Conservation (phyloP, 2,329 filamentous ascomycete species). For the Aspergillus piperis region DNA sequence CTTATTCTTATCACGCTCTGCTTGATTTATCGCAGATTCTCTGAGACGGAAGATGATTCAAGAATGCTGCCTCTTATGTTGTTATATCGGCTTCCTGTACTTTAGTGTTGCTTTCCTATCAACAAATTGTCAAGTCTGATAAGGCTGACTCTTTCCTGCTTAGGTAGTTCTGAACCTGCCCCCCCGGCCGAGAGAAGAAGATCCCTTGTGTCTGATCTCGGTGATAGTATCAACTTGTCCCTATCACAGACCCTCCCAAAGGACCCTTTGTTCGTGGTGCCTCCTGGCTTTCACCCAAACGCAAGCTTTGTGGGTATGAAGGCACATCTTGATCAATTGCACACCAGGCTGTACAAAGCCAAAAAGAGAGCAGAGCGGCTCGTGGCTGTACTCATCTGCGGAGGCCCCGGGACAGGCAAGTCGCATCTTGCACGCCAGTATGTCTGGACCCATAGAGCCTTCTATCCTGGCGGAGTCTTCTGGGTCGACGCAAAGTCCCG, state of each 20-base stretch:
- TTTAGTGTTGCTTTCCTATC: conserved; percentile 14
- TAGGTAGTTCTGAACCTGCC: conserved; percentile 32
- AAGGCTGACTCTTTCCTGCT: conserved; percentile 36
- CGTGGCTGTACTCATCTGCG: conserved; percentile 64
- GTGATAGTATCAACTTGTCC: conserved; percentile 25
- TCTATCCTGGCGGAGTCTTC: conserved; percentile 68
- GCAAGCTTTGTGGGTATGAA: conserved; percentile 63
- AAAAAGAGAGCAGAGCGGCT: conserved; percentile 61
- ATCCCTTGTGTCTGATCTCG: conserved; percentile 29
- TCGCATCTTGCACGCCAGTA: conserved; percentile 69
- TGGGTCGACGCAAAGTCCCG: conserved; percentile 67
- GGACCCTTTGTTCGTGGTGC: conserved; percentile 47
- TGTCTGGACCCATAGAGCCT: conserved; percentile 59
- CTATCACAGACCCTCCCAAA: conserved; percentile 25
- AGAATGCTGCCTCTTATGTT: neutral
- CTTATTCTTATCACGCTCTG: no score
- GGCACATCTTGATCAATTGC: conserved; percentile 59
- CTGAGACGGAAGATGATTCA: no score
- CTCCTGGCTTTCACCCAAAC: conserved; percentile 63
- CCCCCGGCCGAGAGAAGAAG: conserved; percentile 29
- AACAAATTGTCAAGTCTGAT: conserved; percentile 28
- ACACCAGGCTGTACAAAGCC: conserved; percentile 60
- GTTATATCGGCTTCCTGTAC: conserved; percentile 16
- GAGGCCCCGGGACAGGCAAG: conserved; percentile 68
- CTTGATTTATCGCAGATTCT: no score